Percentiles rank a stretch among this genome's conserved stretches.
Conservation (phyloP, 352 stramenopile species). For the Globisporangium abappressorium region DNA sequence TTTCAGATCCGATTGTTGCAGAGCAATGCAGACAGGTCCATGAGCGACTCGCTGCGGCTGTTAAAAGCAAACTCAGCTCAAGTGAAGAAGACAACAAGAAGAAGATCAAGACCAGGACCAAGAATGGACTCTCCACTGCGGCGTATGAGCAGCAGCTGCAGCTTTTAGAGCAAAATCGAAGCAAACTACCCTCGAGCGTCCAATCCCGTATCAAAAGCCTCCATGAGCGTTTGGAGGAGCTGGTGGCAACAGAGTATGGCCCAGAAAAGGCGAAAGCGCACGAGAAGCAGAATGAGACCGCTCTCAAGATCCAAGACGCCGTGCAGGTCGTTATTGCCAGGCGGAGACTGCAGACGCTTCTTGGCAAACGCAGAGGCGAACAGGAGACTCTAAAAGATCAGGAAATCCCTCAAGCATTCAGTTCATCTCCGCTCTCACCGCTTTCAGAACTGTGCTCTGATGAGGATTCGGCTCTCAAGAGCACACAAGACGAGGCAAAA, state of each 20-base stretch:
- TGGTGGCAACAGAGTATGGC: conserved; percentile 43
- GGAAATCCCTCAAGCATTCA: background rate
- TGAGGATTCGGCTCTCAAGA: background rate
- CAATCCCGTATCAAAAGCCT: conserved; percentile 48
- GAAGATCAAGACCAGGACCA: background rate
- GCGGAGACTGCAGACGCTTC: conserved; percentile 40
- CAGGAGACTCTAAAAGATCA: background rate
- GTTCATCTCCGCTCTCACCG: conserved; percentile 4
- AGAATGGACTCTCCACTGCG: conserved; percentile 18
- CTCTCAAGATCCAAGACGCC: conserved; percentile 42
- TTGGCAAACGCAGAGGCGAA: conserved; percentile 16
- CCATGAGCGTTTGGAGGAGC: conserved; percentile 25
- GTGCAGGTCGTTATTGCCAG: conserved; percentile 41
- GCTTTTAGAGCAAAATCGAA: conserved; percentile 23
- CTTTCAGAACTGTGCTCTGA: conserved; percentile 1
- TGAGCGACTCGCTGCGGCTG: conserved; percentile 15
- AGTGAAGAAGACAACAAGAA: background rate
- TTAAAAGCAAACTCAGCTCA: conserved; percentile 21
- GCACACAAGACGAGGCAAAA: conserved; percentile 8
- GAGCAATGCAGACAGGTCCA: conserved; percentile 16
- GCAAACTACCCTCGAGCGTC: conserved; percentile 22
- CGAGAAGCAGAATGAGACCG: conserved; percentile 24
- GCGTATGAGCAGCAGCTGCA: conserved; percentile 29
- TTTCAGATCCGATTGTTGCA: conserved; percentile 14
- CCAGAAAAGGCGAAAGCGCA: conserved; percentile 21